These are phyloP conservation scores for Podospora didyma DNA, from an alignment of 495 filamentous ascomycete species.

Conservation along the genomic window DNA sequence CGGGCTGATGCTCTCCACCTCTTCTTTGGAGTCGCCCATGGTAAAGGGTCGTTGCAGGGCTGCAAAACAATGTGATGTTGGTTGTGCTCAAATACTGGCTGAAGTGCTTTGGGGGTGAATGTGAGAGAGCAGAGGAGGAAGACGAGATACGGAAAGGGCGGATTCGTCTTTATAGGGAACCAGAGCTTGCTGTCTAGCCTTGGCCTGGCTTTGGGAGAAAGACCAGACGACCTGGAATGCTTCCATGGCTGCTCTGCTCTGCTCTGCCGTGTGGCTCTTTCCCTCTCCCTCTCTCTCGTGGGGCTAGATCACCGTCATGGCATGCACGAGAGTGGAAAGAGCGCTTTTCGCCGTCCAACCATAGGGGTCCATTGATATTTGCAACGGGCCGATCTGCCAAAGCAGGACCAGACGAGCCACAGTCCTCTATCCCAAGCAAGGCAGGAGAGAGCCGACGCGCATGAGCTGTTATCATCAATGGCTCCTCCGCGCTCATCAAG, in stretches of 20 bases:
- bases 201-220: too few species aligned
- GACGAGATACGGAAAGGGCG: neutral
- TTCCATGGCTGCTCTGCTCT: too few species aligned
- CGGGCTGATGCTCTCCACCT: slow-evolving; percentile 53
- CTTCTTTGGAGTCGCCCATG: slow-evolving; percentile 35
- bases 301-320: neutral
- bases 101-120: neutral
- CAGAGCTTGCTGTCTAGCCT: too few species aligned
- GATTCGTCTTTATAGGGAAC: slow-evolving; percentile 5
- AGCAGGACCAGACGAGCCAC: neutral
- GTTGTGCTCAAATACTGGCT: neutral
- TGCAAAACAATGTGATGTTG: neutral
- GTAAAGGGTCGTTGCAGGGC: slow-evolving; percentile 4
- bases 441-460: neutral
- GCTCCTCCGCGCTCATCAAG: too few species aligned
- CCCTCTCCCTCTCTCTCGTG: too few species aligned
- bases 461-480: neutral
- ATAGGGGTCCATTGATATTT: neutral
- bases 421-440: neutral
- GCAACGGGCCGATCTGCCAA: neutral
- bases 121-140: neutral
- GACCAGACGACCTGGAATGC: too few species aligned
- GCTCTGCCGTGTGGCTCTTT: too few species aligned
- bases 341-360: neutral
- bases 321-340: neutral